phyloP scores from a whole-genome alignment of 2,329 filamentous ascomycete species.

The Clonostachys chloroleuca region DNA sequence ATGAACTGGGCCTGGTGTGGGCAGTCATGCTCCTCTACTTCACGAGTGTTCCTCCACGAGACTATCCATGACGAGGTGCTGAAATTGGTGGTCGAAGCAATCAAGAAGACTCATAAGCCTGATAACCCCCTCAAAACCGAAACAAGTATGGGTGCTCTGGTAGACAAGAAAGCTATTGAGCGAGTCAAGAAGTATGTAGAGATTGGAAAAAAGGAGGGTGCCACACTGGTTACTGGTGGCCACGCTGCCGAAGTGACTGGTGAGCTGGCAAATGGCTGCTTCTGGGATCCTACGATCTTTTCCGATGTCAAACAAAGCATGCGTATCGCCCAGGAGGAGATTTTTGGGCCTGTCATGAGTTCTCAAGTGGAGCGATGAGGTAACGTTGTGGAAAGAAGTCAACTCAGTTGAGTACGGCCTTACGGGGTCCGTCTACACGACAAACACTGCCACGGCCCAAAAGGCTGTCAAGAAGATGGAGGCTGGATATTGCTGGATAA shows the following conservation, averaged over 20 bases:
- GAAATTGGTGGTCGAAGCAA: slow-evolving; percentile 35
- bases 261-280: slow-evolving; percentile 11
- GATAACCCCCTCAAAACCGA: slow-evolving; percentile 17
- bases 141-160: slow-evolving; percentile 26
- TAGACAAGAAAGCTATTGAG: slow-evolving; percentile 59
- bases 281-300: slow-evolving; percentile 14
- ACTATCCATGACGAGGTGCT: slow-evolving; percentile 53
- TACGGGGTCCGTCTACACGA: slow-evolving; percentile 47
- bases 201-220: slow-evolving; percentile 34
- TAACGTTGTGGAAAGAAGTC: slow-evolving; percentile 10
- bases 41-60: slow-evolving; percentile 52
- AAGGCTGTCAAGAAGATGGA: slow-evolving; percentile 40
- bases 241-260: background rate
- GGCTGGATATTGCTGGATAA: slow-evolving; percentile 37
- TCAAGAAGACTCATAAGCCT: slow-evolving; percentile 33
- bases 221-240: slow-evolving; percentile 30
- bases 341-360: slow-evolving; percentile 17
- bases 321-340: slow-evolving; percentile 13
- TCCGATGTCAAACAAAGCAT: slow-evolving; percentile 11
- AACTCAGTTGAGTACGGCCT: slow-evolving; percentile 44
- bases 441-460: slow-evolving; percentile 34
- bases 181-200: slow-evolving; percentile 61
- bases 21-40: slow-evolving; percentile 52
- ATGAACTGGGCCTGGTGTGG: slow-evolving; percentile 19
- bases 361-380: slow-evolving; percentile 10